phyloP scores from a whole-genome alignment of 2,329 filamentous ascomycete genomes.

The Thielaviopsis euricoi region DNA sequence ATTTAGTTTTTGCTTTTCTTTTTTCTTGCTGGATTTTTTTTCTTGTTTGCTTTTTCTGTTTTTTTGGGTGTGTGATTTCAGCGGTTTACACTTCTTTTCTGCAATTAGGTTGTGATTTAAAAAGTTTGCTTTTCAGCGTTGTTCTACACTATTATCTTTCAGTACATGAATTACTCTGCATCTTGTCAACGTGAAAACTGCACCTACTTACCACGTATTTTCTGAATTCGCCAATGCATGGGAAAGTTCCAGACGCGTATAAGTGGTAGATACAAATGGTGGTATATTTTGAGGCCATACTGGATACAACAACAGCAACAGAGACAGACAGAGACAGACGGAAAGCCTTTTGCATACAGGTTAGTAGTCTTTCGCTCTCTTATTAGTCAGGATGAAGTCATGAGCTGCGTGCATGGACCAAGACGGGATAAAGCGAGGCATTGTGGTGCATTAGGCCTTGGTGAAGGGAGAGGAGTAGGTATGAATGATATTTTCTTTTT shows the following conservation, averaged over 20 bases:
- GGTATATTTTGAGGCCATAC: too few species aligned
- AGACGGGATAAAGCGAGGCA: background rate
- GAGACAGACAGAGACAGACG: too few species aligned
- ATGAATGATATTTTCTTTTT: background rate
- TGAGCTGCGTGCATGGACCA: background rate
- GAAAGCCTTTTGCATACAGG: too few species aligned
- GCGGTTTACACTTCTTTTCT: constrained; percentile 1
- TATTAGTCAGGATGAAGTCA: background rate
- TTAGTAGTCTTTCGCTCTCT: too few species aligned
- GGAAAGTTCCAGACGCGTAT: too few species aligned
- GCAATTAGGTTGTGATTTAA: constrained; percentile 6
- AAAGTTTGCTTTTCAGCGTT: constrained; percentile 12
- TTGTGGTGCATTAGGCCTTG: background rate
- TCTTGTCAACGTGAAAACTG: background rate
- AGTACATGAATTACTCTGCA: background rate
- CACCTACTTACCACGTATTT: background rate
- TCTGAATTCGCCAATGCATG: background rate
- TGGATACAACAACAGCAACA: too few species aligned
- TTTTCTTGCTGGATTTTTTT: constrained; percentile 3
- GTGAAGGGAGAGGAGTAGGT: background rate
- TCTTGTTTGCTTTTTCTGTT: too few species aligned
- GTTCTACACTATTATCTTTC: background rate
- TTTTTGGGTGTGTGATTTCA: constrained; percentile 1
- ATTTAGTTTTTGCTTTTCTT: constrained; percentile 2
- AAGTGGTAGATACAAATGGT: too few species aligned